Evolutionary conservation across 2,329 filamentous ascomycete genomes (phyloP).

Genomic region (Shiraia sp.): DNA sequence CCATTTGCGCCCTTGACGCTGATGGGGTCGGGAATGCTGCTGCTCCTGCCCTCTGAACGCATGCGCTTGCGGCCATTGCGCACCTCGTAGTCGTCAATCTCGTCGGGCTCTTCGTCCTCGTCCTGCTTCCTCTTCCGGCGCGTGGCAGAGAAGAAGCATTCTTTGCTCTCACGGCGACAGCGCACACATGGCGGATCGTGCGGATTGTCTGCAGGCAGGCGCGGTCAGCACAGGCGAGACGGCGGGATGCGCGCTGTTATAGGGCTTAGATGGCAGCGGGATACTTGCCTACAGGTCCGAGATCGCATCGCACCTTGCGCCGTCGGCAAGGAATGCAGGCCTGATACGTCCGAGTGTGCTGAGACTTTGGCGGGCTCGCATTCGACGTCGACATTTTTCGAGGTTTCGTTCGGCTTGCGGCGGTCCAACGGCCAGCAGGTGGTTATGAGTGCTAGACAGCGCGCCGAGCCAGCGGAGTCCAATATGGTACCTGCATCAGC

Average conservation of each 20-base stretch:
- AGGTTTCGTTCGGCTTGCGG: slow-evolving; percentile 18
- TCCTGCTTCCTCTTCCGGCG: slow-evolving; percentile 83
- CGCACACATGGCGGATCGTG: slow-evolving; percentile 91
- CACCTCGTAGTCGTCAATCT: slow-evolving; percentile 65
- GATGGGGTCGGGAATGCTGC: slow-evolving; percentile 45
- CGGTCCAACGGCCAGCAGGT: slow-evolving; percentile 14
- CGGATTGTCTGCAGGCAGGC: slow-evolving; percentile 56
- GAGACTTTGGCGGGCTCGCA: slow-evolving; percentile 9
- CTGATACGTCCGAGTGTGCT: slow-evolving; percentile 47
- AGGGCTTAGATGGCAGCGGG: no score
- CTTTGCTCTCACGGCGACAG: slow-evolving; percentile 91
- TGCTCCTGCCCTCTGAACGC: slow-evolving; percentile 46
- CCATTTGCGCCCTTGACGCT: slow-evolving; percentile 19
- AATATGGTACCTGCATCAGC: slow-evolving; percentile 14
- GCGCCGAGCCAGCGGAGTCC: neutral
- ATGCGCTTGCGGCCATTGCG: slow-evolving; percentile 74
- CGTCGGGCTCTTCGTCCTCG: slow-evolving; percentile 49
- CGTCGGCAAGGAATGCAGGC: slow-evolving; percentile 60
- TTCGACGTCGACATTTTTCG: slow-evolving; percentile 21
- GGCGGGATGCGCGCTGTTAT: no score
- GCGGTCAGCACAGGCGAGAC: neutral
- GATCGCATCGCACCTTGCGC: slow-evolving; percentile 60
- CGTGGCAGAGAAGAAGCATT: slow-evolving; percentile 96
- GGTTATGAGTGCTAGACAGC: neutral
- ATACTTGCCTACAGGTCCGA: slow-evolving; percentile 29